Evolutionary conservation across 768 basidiomycete genomes (phyloP).

Genomic region (Galerina sulciceps): DNA sequence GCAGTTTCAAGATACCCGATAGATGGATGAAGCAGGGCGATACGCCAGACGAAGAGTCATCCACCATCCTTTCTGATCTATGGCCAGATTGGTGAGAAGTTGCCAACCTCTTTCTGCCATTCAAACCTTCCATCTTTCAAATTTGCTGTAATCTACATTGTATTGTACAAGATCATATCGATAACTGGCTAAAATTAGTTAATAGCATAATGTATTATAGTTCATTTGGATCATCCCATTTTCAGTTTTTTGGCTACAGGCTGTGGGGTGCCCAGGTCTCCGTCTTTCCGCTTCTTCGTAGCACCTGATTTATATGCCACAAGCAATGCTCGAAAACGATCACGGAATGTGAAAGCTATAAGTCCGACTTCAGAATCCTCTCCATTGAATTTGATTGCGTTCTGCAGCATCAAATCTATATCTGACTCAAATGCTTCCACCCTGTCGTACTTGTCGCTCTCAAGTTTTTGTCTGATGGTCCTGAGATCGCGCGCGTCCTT

Average conservation of each 20-base stretch:
- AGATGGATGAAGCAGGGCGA: conserved; percentile 91
- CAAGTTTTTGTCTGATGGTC: conserved; percentile 81
- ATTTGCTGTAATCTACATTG: conserved; percentile 16
- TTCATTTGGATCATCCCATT: conserved; percentile 40
- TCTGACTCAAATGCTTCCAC: conserved; percentile 84
- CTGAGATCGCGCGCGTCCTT: conserved; percentile 88
- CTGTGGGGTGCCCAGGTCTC: conserved; percentile 64
- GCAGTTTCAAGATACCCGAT: conserved; percentile 70
- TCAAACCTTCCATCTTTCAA: background rate
- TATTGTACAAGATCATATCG: conserved; percentile 29
- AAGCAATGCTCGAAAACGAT: conserved; percentile 59
- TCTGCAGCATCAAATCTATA: conserved; percentile 84
- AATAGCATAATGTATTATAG: conserved; percentile 16
- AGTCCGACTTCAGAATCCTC: conserved; percentile 77
- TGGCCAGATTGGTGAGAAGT: conserved; percentile 65
- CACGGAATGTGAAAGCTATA: conserved; percentile 53
- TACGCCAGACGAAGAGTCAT: conserved; percentile 73
- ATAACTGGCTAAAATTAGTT: conserved; percentile 14
- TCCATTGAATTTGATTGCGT: conserved; percentile 90
- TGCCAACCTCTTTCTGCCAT: background rate
- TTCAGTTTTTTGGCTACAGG: conserved; percentile 68
- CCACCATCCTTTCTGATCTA: conserved; percentile 52
- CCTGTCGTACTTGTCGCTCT: conserved; percentile 80
- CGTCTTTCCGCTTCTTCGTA: conserved; percentile 77
- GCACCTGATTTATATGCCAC: conserved; percentile 49